Evolutionary conservation across 495 filamentous ascomycete species (phyloP).

Genomic region (Neurospora intermedia): DNA sequence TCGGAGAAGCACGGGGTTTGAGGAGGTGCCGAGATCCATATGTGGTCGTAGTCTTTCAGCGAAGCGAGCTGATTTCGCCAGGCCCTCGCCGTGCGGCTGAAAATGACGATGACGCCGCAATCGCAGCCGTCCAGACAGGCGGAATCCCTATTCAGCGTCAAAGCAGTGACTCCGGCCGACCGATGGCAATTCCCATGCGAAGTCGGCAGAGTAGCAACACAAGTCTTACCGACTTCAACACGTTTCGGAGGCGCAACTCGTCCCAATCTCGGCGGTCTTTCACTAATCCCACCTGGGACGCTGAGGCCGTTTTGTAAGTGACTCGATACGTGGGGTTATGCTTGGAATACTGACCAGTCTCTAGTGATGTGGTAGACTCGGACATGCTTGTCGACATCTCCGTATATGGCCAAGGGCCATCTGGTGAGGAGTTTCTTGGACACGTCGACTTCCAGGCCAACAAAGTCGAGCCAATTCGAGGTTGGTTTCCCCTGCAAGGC

Average conservation of each 20-base stretch:
- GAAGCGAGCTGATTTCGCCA: constrained; percentile 88
- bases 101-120: constrained; percentile 36
- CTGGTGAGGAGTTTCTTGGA: constrained; percentile 82
- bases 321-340: neutral
- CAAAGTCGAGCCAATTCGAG: constrained; percentile 53
- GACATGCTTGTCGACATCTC: constrained; percentile 88
- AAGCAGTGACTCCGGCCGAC: constrained; percentile 61
- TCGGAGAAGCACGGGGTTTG: constrained; percentile 72
- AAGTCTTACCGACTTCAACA: constrained; percentile 59
- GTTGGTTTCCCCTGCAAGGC: constrained; percentile 73
- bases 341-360: constrained; percentile 22
- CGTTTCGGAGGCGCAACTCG: constrained; percentile 46
- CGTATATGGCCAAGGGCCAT: constrained; percentile 72
- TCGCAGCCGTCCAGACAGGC: constrained; percentile 37
- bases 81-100: constrained; percentile 49
- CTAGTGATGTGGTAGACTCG: constrained; percentile 86
- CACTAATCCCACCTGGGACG: constrained; percentile 90
- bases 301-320: constrained; percentile 87
- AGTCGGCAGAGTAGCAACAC: constrained; percentile 93
- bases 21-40: constrained; percentile 80
- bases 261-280: constrained; percentile 41
- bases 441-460: constrained; percentile 71
- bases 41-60: constrained; percentile 93
- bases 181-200: constrained; percentile 93
- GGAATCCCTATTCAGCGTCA: constrained; percentile 53